Base-by-base conservation (phyloP, 768 basidiomycete genomes). In the Trametes elegans region DNA sequence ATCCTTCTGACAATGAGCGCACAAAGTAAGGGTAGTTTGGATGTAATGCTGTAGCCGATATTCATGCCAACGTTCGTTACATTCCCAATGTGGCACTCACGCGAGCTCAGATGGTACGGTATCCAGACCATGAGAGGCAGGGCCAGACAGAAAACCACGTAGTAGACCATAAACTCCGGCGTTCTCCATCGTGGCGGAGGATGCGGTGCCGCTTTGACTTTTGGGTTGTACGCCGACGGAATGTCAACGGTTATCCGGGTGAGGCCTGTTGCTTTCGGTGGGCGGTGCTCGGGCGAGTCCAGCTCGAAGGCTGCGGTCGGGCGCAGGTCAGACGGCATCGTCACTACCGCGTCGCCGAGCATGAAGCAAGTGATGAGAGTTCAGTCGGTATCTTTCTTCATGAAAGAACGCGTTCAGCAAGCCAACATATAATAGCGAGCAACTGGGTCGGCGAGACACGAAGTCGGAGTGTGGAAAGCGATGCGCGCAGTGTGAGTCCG, bases 161-260 rank as follows among this genome's bases (percentile, higher is more conserved):
- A 84, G 70, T 98, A 98, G 35, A 87, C 62, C 59, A 80, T 75
- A 73, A 96, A 98, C 67, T 98, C 97, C 9, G 73, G 68, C 0
- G 90, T 88, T 38, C 69, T 73, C 96, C 95, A 98, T 71, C 90
- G 73, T 21, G 88, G 62, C 2, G 76, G 74, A 3, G 73, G 69
- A 21, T 64, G 63, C 5, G 43, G 58, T 29, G 59, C 57, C 23
- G 61, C 50, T 46, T 68, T 68, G 18, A 62, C 54, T 53, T 62
- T 49, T 10, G 67, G 67, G 24, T 66, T 70, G n/a, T 65, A 66
- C 1, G 79, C 68, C 16, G 76, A 69, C 0, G 85, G 80, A 16
- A 81, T 78, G 39, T 79, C 68, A 8, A 88, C 77, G 2, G 87
- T 88, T 5, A 87, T 69, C n/a, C 65, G 46, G 2, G 71, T 71